A percentile compares a stretch with the other conserved stretches of the same genome.
phyloP scores from a whole-genome alignment of 306 rosid species.

The Medicago arabica region DNA sequence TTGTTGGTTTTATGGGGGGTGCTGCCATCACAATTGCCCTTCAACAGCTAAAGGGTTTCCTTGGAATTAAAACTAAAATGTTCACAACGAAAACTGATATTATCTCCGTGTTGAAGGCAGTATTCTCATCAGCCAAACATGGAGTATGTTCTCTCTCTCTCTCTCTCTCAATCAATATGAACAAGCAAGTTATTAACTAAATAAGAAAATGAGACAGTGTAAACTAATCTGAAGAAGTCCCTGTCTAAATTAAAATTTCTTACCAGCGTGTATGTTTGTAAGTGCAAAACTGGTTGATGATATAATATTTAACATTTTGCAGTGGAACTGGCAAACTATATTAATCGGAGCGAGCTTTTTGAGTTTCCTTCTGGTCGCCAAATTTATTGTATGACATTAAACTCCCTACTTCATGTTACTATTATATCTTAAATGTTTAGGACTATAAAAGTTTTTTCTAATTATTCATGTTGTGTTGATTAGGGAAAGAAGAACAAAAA shows the following conservation, averaged over 20 bases:
- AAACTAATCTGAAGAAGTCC: not conserved
- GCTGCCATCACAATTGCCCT: slow-evolving; percentile 98
- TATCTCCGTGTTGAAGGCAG: slow-evolving; percentile 72
- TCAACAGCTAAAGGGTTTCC: slow-evolving; percentile 96
- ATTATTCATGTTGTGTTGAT: slow-evolving; percentile 40
- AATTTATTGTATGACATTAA: slow-evolving; percentile 74
- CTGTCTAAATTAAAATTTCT: not conserved
- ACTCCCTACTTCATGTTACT: slow-evolving; percentile 14
- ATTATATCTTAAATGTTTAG: slow-evolving; percentile 10
- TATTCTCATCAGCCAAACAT: slow-evolving; percentile 68
- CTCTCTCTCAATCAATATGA: not conserved
- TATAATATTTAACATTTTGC: slow-evolving; percentile 47
- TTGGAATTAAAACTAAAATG: slow-evolving; percentile 61
- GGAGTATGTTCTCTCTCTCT: slow-evolving; percentile 63
- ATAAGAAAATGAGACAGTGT: not conserved
- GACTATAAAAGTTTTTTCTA: slow-evolving; percentile 37
- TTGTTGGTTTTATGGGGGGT: slow-evolving; percentile 98
- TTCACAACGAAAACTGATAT: slow-evolving; percentile 82
- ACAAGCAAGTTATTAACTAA: not conserved
- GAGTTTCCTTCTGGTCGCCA: slow-evolving; percentile 70
- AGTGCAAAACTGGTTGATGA: slow-evolving; percentile 28
- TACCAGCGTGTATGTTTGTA: slow-evolving; percentile 14
- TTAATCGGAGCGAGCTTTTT: slow-evolving; percentile 73
- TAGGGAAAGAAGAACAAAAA: slow-evolving; percentile 89
- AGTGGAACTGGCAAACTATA: slow-evolving; percentile 99